Evolutionary conservation across 441 rosid genomes (phyloP).

Genomic region (Eruca vesicaria): DNA sequence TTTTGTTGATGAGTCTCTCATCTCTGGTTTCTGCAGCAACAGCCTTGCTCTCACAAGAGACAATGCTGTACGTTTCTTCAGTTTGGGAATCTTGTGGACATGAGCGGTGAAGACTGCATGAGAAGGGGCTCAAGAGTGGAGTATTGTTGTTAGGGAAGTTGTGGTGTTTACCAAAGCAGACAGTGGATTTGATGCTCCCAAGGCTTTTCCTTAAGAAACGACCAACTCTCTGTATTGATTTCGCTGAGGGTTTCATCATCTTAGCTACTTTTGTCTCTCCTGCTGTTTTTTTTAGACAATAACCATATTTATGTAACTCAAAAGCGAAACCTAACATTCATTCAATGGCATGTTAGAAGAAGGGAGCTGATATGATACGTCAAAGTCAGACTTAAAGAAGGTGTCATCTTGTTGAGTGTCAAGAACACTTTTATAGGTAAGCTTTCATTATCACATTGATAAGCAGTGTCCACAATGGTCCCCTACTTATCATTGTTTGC

Average conservation of each 20-base stretch:
- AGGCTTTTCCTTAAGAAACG: conserved; percentile 52
- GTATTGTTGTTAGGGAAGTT: conserved; percentile 51
- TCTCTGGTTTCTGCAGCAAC: background rate
- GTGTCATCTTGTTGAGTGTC: conserved; percentile 22
- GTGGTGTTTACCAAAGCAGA: conserved; percentile 49
- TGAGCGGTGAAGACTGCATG: conserved; percentile 35
- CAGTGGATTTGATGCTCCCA: conserved; percentile 47
- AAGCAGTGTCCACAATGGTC: conserved; percentile 24
- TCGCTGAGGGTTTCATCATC: conserved; percentile 55
- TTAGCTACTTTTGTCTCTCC: conserved; percentile 5
- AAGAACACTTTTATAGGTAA: conserved; percentile 26
- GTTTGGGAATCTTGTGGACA: conserved; percentile 31
- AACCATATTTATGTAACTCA: conserved; percentile 28
- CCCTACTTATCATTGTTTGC: conserved; percentile 31
- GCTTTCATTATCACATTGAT: conserved; percentile 34
- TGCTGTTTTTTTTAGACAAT: background rate
- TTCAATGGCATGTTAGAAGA: conserved; percentile 27
- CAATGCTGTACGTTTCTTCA: conserved; percentile 33
- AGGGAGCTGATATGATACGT: background rate
- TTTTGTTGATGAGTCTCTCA: conserved; percentile 22
- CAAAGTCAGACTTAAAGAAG: conserved; percentile 32
- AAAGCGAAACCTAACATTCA: conserved; percentile 29
- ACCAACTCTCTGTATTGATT: conserved; percentile 59
- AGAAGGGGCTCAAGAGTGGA: conserved; percentile 49
- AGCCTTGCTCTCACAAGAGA: conserved; percentile 32